Evolutionary conservation across 1,284 basidiomycete genomes (phyloP).

Genomic region (Entoloma clypeatum): DNA sequence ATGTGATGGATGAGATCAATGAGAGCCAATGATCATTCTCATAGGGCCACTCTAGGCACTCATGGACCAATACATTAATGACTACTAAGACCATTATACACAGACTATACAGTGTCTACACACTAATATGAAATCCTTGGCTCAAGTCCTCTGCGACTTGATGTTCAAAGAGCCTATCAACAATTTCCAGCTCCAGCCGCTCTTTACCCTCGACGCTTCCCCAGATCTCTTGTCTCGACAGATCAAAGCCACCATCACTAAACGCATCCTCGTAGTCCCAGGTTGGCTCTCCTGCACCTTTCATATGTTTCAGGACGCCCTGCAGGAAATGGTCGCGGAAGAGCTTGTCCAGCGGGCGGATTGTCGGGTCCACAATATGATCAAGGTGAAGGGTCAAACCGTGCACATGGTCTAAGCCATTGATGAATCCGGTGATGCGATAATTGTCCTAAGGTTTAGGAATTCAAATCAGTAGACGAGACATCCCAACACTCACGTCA

Average conservation of each 20-base stretch:
- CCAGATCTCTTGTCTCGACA: conserved; percentile 15
- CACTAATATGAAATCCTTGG: neutral
- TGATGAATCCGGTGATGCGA: conserved; percentile 18
- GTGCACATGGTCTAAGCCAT: conserved; percentile 19
- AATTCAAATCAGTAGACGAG: neutral
- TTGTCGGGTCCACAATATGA: conserved; percentile 19
- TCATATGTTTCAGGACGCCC: conserved; percentile 20
- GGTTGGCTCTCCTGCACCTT: conserved; percentile 16
- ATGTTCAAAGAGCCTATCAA: conserved; percentile 16
- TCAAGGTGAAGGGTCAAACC: conserved; percentile 16
- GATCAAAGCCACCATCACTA: conserved; percentile 10
- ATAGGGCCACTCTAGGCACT: too few relatives aligned
- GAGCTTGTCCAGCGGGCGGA: conserved; percentile 20
- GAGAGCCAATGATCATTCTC: too few relatives aligned
- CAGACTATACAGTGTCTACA: too few relatives aligned
- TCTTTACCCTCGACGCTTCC: conserved; percentile 13
- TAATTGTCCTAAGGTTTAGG: conserved; percentile 18
- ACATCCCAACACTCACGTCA: conserved; percentile 14
- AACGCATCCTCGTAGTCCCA: conserved; percentile 21
- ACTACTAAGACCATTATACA: too few relatives aligned
- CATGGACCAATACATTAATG: too few relatives aligned
- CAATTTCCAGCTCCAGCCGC: conserved; percentile 13
- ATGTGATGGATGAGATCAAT: too few relatives aligned
- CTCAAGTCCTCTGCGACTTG: conserved; percentile 5
- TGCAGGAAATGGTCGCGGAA: conserved; percentile 21